phyloP scores from a whole-genome alignment of 345 rosid genomes.

The Rhodamnia rubescens region DNA sequence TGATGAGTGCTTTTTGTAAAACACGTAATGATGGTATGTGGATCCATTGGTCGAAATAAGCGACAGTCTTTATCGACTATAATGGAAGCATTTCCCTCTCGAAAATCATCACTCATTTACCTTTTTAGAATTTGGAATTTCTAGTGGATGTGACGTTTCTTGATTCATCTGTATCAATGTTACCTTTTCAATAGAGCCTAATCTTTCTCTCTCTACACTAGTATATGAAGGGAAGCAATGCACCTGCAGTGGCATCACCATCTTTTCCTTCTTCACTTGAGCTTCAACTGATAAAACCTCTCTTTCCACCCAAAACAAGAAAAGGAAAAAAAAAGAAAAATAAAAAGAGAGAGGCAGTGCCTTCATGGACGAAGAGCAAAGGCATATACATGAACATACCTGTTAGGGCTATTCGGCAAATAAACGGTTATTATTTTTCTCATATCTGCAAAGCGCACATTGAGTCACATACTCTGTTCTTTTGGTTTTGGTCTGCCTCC shows the following conservation, averaged over 20 bases:
- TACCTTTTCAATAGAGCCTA: too few species aligned
- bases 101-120: background rate
- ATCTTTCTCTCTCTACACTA: background rate
- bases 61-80: too few species aligned
- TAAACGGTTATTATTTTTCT: background rate
- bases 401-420: background rate
- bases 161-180: background rate
- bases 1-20: too few species aligned
- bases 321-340: too few species aligned
- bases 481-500: background rate
- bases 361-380: constrained; percentile 9
- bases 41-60: too few species aligned
- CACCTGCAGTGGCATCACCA: background rate
- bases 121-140: background rate
- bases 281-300: background rate
- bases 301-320: background rate
- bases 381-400: background rate
- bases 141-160: background rate
- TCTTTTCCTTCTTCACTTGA: background rate
- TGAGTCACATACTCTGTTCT: background rate
- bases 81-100: too few species aligned
- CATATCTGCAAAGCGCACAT: background rate
- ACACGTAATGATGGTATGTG: too few species aligned
- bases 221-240: background rate
- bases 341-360: background rate